Base-by-base conservation (phyloP, 768 basidiomycete genomes). In the Kwoniella heveanensis region DNA sequence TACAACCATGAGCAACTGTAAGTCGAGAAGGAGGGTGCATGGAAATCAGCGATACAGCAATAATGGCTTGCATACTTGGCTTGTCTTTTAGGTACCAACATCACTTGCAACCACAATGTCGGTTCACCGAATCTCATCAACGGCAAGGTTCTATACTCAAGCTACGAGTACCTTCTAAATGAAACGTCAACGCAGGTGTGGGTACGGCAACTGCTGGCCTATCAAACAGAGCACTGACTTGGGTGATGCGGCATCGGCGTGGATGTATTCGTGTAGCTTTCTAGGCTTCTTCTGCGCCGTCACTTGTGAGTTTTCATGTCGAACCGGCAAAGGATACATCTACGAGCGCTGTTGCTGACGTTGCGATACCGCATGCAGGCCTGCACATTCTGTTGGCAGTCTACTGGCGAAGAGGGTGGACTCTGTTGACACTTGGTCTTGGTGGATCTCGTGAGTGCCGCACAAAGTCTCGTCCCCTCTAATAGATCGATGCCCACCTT, bases 131-230 rank as follows among this genome's bases (percentile, higher is more conserved):
- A 66, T 50, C 32, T 60, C 21, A 17, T 64, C 32, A 27, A 39
- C 0, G 67, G 67, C n/a, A 15, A 53, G 13, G 47, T 68, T 49
- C 53, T 52, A 5, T 71, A 66, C 49, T 24, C 29, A 13, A 36
- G 56, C 53, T 71, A 71, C 49, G 66, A 67, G 1, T 71, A 71
- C 48, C 22, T 47, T 22, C 46, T 63, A 6, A 53, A 60, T 24
- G 27, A 26, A 8, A n/a, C 21, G 50, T 55, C 60, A 5, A 48
- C 66, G 13, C 61, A 65, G 47, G 29, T 52, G 67, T 68, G 48
- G 62, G 64, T 57, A 15, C 24, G 7, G 25, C 9, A 54, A n/a
- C n/a, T n/a, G n/a, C n/a, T n/a, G n/a, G n/a, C n/a, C n/a, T n/a
- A n/a, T n/a, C n/a, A n/a, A n/a, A n/a, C n/a, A n/a, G n/a, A n/a